A percentile compares a stretch with the other conserved stretches of the same genome.
phyloP scores from a whole-genome alignment of 352 stramenopile genomes.

The Globisporangium solare region DNA sequence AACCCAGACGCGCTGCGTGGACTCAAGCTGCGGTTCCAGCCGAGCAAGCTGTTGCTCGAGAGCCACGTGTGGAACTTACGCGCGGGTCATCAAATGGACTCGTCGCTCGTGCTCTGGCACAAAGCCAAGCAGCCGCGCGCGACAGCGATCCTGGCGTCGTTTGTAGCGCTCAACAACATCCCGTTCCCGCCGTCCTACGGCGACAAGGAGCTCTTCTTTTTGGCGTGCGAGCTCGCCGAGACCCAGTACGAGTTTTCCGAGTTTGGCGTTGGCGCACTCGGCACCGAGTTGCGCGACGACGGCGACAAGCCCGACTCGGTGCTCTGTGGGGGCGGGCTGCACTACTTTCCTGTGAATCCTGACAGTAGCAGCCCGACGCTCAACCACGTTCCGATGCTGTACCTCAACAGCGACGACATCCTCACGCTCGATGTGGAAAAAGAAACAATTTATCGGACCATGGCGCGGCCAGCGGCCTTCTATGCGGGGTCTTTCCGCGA shows the following conservation, averaged over 20 bases:
- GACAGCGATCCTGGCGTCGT: slow-evolving; percentile 57
- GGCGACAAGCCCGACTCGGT: slow-evolving; percentile 23
- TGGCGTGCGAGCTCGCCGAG: slow-evolving; percentile 63
- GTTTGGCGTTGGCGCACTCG: slow-evolving; percentile 51
- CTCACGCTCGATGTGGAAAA: slow-evolving; percentile 37
- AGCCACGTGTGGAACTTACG: slow-evolving; percentile 68
- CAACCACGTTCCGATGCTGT: slow-evolving; percentile 26
- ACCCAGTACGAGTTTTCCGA: slow-evolving; percentile 67
- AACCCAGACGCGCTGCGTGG: slow-evolving; percentile 17
- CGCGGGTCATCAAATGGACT: slow-evolving; percentile 67
- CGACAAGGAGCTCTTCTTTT: slow-evolving; percentile 79
- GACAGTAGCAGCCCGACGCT: slow-evolving; percentile 2
- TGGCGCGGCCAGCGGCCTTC: slow-evolving; percentile 39
- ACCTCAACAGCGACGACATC: slow-evolving; percentile 72
- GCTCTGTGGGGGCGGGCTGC: slow-evolving; percentile 50
- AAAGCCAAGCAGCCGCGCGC: slow-evolving; percentile 62
- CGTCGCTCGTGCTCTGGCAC: slow-evolving; percentile 70
- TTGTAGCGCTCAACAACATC: slow-evolving; percentile 40
- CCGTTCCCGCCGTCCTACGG: slow-evolving; percentile 43
- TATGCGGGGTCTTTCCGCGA: slow-evolving; percentile 45
- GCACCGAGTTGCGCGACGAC: slow-evolving; percentile 30
- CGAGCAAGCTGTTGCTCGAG: slow-evolving; percentile 46
- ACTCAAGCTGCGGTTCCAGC: slow-evolving; percentile 28
- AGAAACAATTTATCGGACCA: slow-evolving; percentile 41
- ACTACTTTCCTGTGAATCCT: slow-evolving; percentile 43